Base-by-base conservation (phyloP, 177 flowering plant genomes). In the Vitis hybrid region DNA sequence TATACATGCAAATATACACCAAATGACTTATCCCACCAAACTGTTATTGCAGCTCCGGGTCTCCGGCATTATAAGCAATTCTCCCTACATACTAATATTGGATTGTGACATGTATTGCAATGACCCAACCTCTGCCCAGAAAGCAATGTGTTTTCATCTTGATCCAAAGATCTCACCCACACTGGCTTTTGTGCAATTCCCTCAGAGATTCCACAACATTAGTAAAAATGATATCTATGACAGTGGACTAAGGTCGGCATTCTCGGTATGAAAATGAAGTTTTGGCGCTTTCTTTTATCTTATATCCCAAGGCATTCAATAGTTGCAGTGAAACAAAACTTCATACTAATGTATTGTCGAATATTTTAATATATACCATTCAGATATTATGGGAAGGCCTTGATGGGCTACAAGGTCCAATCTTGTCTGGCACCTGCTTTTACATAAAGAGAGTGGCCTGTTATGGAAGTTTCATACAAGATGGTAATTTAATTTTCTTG, bases 41-140 rank as follows among this genome's bases (percentile, higher is more conserved):
- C 21, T 21, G 21, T 21, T 32, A 32, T 63, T 74, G 76, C 85
- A 88, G 93, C 85, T 87, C 20, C 72, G 95, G 15, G 89, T 90
- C 2, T 90, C 95, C 0, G 82, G 80, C 4, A 24, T 80, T 24
- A 73, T 87, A 12, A 91, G 88, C 82, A 89, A 91, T 70, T 73
- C 91, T 0, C 86, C 89, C 0, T 82, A 71, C 72, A 75, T 87
- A 63, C 67, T 91, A 11, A 76, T 73, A 18, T 59, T 89, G 53
- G 96, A 91, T 15, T 87, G 96, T 63, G 93, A 91, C 79, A 89
- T 85, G 91, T 78, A 82, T 73, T 86, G 83, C 73, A 86, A 87
- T 64, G 90, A 91, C 67, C 82, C 88, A 20, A 32, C 69, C 2
- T 84, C 93, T 1, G 84, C 90, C 5, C 65, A 76, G 18, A 87